Percentiles rank a stretch among this genome's conserved stretches.
Conservation (phyloP, 2,329 filamentous ascomycete species). For the Sporothrix mexicana region DNA sequence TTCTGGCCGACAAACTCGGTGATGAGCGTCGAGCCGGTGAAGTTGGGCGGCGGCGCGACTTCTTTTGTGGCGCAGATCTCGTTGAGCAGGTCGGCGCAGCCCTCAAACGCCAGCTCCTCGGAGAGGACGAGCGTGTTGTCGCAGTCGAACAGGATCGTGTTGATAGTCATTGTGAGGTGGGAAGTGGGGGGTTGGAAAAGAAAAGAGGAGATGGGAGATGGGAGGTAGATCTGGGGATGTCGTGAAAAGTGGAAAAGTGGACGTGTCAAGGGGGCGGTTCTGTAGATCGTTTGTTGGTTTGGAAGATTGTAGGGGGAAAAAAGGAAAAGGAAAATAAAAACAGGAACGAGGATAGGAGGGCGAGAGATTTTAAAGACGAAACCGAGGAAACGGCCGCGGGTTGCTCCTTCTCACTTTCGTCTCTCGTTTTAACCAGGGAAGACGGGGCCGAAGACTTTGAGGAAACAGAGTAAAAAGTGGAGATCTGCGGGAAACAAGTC, state of each 20-base stretch:
- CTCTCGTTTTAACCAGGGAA: not conserved
- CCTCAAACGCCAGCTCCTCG: slow-evolving; percentile 89
- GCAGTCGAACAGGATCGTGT: slow-evolving; percentile 74
- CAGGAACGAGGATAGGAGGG: not conserved
- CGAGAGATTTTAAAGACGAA: slow-evolving; percentile 23
- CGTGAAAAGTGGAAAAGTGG: slow-evolving; percentile 3
- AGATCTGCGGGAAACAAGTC: slow-evolving; percentile 18
- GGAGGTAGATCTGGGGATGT: slow-evolving; percentile 5
- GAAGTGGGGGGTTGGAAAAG: not conserved
- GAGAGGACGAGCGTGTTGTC: slow-evolving; percentile 95
- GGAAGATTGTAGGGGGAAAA: not conserved
- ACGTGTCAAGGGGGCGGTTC: not conserved
- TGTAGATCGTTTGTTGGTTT: slow-evolving; percentile 2
- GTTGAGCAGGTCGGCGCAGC: slow-evolving; percentile 88
- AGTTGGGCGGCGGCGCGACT: slow-evolving; percentile 58
- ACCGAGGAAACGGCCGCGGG: slow-evolving; percentile 2
- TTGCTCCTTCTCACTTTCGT: slow-evolving; percentile 14
- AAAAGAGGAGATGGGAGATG: not conserved
- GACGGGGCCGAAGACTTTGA: slow-evolving; percentile 9
- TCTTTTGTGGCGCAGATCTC: slow-evolving; percentile 75
- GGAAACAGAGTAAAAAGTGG: slow-evolving; percentile 24
- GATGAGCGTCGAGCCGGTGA: slow-evolving; percentile 80
- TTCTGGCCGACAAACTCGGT: slow-evolving; percentile 90
- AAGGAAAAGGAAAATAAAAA: not conserved
- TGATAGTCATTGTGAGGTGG: slow-evolving; percentile 54